A percentile compares a stretch with the other conserved stretches of the same genome.
These are phyloP conservation scores for Aureobasidium sp. DNA, from an alignment of 2,329 filamentous ascomycete genomes.

Conservation along the genomic window DNA sequence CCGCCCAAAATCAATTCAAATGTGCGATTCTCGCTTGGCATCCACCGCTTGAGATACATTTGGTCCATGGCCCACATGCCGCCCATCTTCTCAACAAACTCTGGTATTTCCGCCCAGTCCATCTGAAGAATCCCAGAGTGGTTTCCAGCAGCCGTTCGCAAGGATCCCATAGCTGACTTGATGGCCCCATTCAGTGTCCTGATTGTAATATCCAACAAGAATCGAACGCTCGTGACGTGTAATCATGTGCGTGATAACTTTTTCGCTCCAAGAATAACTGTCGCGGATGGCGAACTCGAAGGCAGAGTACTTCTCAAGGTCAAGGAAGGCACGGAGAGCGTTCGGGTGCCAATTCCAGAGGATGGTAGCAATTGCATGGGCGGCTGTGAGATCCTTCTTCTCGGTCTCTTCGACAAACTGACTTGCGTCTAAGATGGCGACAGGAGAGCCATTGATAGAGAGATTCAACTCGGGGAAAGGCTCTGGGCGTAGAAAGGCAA, in stretches of 20 bases:
- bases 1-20: not conserved
- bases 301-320: not conserved
- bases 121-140: not conserved
- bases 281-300: not conserved
- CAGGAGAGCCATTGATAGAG: not conserved
- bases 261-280: too few relatives aligned
- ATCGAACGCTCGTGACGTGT: not conserved
- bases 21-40: not conserved
- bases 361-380: not conserved
- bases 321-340: not conserved
- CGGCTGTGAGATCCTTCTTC: not conserved
- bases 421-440: not conserved
- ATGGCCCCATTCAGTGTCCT: not conserved
- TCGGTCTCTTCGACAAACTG: not conserved
- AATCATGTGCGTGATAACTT: not conserved
- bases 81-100: not conserved
- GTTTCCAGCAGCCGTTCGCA: not conserved
- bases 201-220: not conserved
- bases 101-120: not conserved
- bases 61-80: not conserved
- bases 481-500: not conserved
- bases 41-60: not conserved
- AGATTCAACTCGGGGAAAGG: not conserved
- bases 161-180: not conserved
- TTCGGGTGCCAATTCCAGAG: constrained; percentile 4